These are phyloP conservation scores for Penicillium sp. DNA, from an alignment of 2,329 filamentous ascomycete species.

Conservation along the genomic window DNA sequence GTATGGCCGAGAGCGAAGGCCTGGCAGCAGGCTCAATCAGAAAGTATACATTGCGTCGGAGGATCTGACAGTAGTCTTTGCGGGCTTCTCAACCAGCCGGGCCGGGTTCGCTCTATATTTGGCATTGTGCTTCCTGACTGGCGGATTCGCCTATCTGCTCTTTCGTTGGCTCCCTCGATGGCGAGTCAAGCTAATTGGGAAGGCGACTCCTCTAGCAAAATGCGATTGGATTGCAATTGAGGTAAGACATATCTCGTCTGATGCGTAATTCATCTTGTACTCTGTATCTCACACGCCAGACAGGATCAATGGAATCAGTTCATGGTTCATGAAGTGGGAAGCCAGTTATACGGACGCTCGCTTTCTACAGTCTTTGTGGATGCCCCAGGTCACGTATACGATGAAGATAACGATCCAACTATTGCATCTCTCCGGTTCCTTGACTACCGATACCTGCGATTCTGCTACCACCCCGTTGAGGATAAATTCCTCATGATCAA, in stretches of 20 bases:
- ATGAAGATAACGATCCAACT: slow-evolving; percentile 69
- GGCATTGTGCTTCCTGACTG: slow-evolving; percentile 63
- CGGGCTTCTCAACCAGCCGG: slow-evolving; percentile 76
- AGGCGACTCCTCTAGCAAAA: slow-evolving; percentile 60
- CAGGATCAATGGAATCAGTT: slow-evolving; percentile 96
- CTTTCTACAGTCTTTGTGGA: slow-evolving; percentile 56
- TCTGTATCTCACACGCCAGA: slow-evolving; percentile 23
- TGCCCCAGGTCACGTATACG: slow-evolving; percentile 52
- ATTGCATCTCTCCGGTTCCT: slow-evolving; percentile 69
- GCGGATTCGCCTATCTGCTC: slow-evolving; percentile 75
- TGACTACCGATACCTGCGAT: slow-evolving; percentile 90
- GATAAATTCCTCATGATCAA: slow-evolving; percentile 83
- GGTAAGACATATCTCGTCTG: slow-evolving; percentile 41
- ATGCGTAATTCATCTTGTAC: neutral
- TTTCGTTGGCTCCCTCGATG: slow-evolving; percentile 86
- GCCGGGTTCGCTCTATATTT: slow-evolving; percentile 66
- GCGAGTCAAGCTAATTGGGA: slow-evolving; percentile 72
- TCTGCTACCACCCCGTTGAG: slow-evolving; percentile 81
- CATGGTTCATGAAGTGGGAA: slow-evolving; percentile 64
- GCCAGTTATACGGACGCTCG: slow-evolving; percentile 55
- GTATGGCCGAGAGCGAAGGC: slow-evolving; percentile 56
- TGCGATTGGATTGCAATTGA: slow-evolving; percentile 92
- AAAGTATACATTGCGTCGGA: slow-evolving; percentile 92
- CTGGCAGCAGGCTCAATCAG: slow-evolving; percentile 66
- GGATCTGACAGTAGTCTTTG: slow-evolving; percentile 87